Conservation (phyloP, 148 eudicot genomes). For the Camellia japonica region DNA sequence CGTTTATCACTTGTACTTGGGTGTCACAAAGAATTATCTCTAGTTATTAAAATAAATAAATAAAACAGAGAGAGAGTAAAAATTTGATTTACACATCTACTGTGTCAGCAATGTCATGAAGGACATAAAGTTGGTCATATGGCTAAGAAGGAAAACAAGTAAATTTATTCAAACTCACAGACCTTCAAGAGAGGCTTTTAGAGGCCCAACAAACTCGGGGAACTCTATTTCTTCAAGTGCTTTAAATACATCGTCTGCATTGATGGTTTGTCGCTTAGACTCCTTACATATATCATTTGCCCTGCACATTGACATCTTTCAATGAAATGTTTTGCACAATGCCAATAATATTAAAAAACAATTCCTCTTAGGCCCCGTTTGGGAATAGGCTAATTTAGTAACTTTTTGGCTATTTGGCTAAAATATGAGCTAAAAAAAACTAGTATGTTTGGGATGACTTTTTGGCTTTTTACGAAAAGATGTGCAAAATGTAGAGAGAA, state of each 20-base stretch:
- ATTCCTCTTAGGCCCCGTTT: too few species aligned
- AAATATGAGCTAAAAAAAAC: too few species aligned
- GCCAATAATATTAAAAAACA: neutral
- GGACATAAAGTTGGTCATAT: neutral
- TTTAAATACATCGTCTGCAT: slow-evolving; percentile 81
- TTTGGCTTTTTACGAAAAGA: too few species aligned
- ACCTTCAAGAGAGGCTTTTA: slow-evolving; percentile 71
- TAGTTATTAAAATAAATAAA: neutral
- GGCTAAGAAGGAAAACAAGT: neutral
- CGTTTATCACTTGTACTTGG: neutral
- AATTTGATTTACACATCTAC: neutral
- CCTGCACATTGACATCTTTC: slow-evolving; percentile 38
- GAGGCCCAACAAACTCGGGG: slow-evolving; percentile 69
- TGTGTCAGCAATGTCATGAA: neutral
- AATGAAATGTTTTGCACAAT: neutral
- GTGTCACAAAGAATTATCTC: neutral
- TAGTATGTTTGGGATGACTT: too few species aligned
- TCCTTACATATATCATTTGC: slow-evolving; percentile 88
- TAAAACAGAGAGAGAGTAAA: neutral
- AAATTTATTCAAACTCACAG: slow-evolving; percentile 13
- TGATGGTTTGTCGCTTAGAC: slow-evolving; percentile 76
- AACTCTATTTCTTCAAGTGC: slow-evolving; percentile 92
- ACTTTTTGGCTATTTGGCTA: too few species aligned
- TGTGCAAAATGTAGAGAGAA: too few species aligned
- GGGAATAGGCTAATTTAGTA: too few species aligned